Percentiles rank a stretch among this genome's conserved stretches.
phyloP scores from a whole-genome alignment of 2,329 filamentous ascomycete species.

The Teratosphaeria zuluensis region DNA sequence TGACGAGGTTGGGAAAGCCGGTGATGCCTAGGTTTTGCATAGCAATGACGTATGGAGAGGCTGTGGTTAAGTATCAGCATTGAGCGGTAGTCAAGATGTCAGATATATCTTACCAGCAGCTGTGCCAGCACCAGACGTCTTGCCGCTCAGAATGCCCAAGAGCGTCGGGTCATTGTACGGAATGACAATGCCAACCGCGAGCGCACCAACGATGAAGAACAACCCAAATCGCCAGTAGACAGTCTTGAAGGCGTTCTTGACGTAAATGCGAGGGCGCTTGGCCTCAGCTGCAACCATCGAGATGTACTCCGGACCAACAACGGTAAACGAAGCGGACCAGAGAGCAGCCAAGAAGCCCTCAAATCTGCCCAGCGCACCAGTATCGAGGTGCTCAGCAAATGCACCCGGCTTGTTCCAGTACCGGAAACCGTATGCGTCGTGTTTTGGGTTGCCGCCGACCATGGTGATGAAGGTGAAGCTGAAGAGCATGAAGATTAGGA shows the following conservation, averaged over 20 bases:
- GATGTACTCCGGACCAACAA: conserved; percentile 39
- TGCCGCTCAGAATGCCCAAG: conserved; percentile 11
- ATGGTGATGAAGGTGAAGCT: conserved; percentile 25
- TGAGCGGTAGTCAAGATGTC: not conserved
- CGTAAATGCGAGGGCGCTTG: conserved; percentile 35
- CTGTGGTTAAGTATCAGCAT: not conserved
- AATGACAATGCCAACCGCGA: conserved; percentile 36
- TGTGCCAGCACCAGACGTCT: conserved; percentile 3
- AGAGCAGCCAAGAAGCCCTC: conserved; percentile 27
- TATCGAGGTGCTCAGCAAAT: conserved; percentile 21
- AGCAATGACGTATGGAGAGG: conserved; percentile 28
- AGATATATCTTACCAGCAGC: conserved; percentile 11
- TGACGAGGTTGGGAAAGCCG: conserved; percentile 33
- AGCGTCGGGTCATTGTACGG: conserved; percentile 26
- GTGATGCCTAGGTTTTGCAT: conserved; percentile 34
- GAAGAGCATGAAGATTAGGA: conserved; percentile 23
- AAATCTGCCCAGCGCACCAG: conserved; percentile 24
- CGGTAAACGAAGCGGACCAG: conserved; percentile 29
- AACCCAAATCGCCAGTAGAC: conserved; percentile 39
- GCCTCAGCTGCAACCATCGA: conserved; percentile 41
- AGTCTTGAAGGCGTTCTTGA: conserved; percentile 42
- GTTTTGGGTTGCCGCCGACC: conserved; percentile 23
- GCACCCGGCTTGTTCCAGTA: conserved; percentile 22
- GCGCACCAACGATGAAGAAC: conserved; percentile 40
- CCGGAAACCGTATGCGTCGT: conserved; percentile 34